Evolutionary conservation across 345 rosid species (phyloP), one percentile per base, ranked within the genome.

Genomic region (Aurinia saxatilis): DNA sequence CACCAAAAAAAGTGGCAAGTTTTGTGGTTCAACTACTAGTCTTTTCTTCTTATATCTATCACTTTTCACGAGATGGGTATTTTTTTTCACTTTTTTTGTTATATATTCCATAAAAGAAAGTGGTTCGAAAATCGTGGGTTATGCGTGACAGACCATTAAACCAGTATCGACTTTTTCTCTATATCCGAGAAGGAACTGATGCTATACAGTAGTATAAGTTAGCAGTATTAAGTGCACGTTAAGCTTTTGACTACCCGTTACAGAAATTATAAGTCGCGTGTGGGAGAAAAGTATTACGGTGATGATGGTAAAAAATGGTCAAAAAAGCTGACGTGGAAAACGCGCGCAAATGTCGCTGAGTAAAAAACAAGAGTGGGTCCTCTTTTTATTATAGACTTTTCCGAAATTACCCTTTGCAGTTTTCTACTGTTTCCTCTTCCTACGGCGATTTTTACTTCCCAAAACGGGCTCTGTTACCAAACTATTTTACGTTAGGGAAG

Each of bases 311-410:
- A 60, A 13, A 35, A 25, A 33, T 49, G 52, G 51, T 5, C 65
- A 67, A 70, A 77, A 73, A 78, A 62, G 74, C 84, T 79, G 90
- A 82, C 96, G 77, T 86, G 92, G 81, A 64, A 66, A 81, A 73
- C 92, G 76, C 86, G 85, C 96, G 92, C 78, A 80, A 88, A 78
- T 79, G 75, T 85, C 88, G 90, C 86, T 80, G 80, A 68, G 16
- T 2, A 25, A 52, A 44, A 51, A 16, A 34, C 5, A 51, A 35
- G 8, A 59, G 53, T 50, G 54, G 66, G 53, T 50, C 38, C 51
- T 27, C n/a, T n/a, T n/a, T n/a, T n/a, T 5, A 5, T 27, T 11
- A 47, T 10, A 2, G 5, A 33, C 13, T 10, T 37, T 55, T 48
- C 35, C 69, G 30, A 46, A 37, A 7, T 6, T 70, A 48, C 53